Conservation (phyloP, 139 green algal species). For the Chlorella sp. region DNA sequence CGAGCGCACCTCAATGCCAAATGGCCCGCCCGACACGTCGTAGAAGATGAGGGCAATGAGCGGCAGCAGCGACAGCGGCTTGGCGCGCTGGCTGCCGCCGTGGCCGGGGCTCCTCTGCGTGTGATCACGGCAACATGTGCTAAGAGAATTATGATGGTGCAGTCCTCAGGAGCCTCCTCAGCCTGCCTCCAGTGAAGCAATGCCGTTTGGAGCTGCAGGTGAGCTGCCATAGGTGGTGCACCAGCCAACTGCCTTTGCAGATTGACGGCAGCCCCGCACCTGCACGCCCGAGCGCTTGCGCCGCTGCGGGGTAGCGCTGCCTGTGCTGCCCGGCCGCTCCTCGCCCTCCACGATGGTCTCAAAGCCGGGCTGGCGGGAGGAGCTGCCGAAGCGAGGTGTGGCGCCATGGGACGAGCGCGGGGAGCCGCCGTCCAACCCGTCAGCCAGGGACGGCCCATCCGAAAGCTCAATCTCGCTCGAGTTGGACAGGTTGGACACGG, state of each 20-base stretch:
- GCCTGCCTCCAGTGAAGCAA: too few relatives aligned
- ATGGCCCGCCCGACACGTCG: constrained; percentile 95
- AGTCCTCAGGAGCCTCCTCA: too few relatives aligned
- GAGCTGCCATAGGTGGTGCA: too few relatives aligned
- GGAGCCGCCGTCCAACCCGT: too few relatives aligned
- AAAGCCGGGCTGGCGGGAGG: not conserved
- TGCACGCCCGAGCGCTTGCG: too few relatives aligned
- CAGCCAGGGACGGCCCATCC: not conserved
- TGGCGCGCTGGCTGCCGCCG: constrained; percentile 19
- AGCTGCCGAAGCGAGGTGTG: not conserved
- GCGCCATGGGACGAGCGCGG: too few relatives aligned
- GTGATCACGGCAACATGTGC: too few relatives aligned
- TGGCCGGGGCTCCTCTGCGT: not conserved
- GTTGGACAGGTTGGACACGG: not conserved
- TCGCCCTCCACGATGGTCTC: constrained; percentile 16
- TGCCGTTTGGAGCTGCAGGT: too few relatives aligned
- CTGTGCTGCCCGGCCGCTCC: not conserved
- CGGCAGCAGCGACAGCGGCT: constrained; percentile 84
- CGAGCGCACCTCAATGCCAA: constrained; percentile 87
- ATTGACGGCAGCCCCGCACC: too few relatives aligned
- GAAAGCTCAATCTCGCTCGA: constrained; percentile 28
- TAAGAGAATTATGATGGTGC: too few relatives aligned
- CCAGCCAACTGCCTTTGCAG: too few relatives aligned
- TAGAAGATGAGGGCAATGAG: constrained; percentile 97
- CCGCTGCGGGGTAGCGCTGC: too few relatives aligned